Base-by-base conservation (phyloP, 345 rosid genomes). In the Microcos paniculata region DNA sequence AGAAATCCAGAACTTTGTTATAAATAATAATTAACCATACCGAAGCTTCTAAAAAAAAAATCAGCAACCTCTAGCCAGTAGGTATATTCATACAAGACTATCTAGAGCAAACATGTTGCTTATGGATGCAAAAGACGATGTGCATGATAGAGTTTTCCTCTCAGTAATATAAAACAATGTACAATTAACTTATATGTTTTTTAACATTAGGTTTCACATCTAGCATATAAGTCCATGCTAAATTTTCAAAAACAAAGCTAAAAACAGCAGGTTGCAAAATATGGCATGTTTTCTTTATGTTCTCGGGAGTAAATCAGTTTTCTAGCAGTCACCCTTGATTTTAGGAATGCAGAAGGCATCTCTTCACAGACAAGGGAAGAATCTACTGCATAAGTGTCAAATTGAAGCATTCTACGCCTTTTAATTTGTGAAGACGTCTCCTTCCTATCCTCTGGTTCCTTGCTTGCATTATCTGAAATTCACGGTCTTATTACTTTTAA, bases 331-430 rank as follows among this genome's bases (percentile, higher is more conserved):
- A 91, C 96, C 66, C 84, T 88, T 75, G 97, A 87, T 84, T 86
- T 89, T 26, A 90, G 86, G 84, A 96, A 88, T 30, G 87, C 82
- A 79, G 95, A 81, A 26, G 94, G 79, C 73, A 74, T 76, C 73
- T 92, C 97, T 65, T 92, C 86, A 77, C 89, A 75, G 79, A 90
- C 84, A 80, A 83, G 79, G 58, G 87, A 77, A 31, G 88, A 81
- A 74, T 89, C 94, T 31, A 26, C 59, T 43, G 76, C 77, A 62
- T 87, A 85, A 80, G 81, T 75, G 65, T 93, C 97, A 72, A 94
- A 96, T 9, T 89, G 97, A 78, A 96, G 83, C 96, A 91, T 89
- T 70, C 97, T 91, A 15, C 98, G 97, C 86, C 99, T 86, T 84
- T 96, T 96, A 58, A 85, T 53, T 77, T 89, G 93, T 8, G 84